Evolutionary conservation across 225 moss, liverwort and hornwort genomes (phyloP).

Genomic region (Lunularia cruciata): DNA sequence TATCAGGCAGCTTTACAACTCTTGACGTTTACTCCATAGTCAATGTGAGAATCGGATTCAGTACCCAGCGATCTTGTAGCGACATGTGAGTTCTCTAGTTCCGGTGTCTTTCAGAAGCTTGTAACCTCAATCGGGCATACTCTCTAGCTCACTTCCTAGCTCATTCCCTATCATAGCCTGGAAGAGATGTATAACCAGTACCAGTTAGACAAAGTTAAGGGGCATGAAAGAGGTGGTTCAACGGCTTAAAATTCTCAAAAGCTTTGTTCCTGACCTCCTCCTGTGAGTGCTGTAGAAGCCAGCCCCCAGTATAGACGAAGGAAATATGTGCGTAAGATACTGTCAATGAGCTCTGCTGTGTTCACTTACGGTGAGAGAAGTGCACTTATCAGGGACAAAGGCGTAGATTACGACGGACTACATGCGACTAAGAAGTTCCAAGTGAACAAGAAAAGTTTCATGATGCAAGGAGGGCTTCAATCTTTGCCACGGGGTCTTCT

Average conservation of each 20-base stretch:
- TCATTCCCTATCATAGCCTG: too few species aligned
- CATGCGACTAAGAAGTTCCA: not conserved
- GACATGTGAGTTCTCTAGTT: not conserved
- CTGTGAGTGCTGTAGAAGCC: too few species aligned
- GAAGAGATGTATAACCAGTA: too few species aligned
- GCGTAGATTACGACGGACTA: not conserved
- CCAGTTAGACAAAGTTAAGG: too few species aligned
- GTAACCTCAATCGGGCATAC: too few species aligned
- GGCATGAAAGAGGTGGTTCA: too few species aligned
- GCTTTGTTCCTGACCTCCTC: not conserved
- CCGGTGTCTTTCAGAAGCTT: not conserved
- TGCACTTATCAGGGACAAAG: not conserved
- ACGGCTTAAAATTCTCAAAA: too few species aligned
- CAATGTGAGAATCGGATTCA: not conserved
- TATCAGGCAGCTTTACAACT: not conserved
- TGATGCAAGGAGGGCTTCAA: constrained; percentile 52
- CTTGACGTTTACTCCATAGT: not conserved
- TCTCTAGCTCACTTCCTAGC: too few species aligned
- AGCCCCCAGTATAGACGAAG: not conserved
- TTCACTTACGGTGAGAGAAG: not conserved
- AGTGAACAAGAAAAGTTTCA: constrained; percentile 23
- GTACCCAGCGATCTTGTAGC: not conserved
- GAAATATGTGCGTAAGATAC: not conserved
- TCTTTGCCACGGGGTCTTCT: constrained; percentile 48
- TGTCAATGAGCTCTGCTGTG: not conserved